Evolutionary conservation across 371 early-diverging fungal species (phyloP), one percentile per base, ranked within the genome.

Genomic region (Nosema granulosis): DNA sequence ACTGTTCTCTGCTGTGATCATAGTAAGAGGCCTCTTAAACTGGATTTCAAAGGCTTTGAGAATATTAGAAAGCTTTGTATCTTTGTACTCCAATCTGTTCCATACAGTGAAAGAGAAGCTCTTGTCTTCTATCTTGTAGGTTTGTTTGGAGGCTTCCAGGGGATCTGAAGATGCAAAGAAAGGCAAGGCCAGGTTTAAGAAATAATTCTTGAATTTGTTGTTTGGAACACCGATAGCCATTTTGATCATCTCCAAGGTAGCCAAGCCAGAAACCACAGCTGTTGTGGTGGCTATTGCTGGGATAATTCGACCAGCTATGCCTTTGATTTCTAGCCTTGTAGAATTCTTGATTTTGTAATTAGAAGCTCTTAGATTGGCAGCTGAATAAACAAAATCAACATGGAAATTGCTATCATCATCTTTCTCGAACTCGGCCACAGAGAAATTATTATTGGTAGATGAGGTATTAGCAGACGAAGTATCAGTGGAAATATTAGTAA

Each of bases 221-320:
- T 54, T 50, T 13, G 71, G 50, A 29, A 38, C 65, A 29, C 34
- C 35, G 0, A 71, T 20, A 28, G 37, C 32, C 67, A 79, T 80
- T 66, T 84, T 84, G 3, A 84, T 80, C 22, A 80, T 78, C 87
- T 99, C 99, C 68, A 98, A 87, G 84, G 94, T 93, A 18, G 95
- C 93, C 49, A 99, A 87, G 50, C 98, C 99, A 35, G 96, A 94
- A 4, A 99, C 94, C 79, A 98, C 87, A 11, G 97, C 92, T 0
- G 99, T 99, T 0, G 99, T 99, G 0, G 99, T 99, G 9, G 99
- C 98, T 87, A 99, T 99, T 51, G 99, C 99, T 28, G 99, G 99
- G 78, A 99, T 98, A 78, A 99, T 99, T 86, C 93, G 93, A 43
- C 99, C 99, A 1, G 99, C 97, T 87, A 99, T 96, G 81, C 93